Base-by-base conservation (phyloP, 257 asterid genomes). In the Thymus quinquecostatus region DNA sequence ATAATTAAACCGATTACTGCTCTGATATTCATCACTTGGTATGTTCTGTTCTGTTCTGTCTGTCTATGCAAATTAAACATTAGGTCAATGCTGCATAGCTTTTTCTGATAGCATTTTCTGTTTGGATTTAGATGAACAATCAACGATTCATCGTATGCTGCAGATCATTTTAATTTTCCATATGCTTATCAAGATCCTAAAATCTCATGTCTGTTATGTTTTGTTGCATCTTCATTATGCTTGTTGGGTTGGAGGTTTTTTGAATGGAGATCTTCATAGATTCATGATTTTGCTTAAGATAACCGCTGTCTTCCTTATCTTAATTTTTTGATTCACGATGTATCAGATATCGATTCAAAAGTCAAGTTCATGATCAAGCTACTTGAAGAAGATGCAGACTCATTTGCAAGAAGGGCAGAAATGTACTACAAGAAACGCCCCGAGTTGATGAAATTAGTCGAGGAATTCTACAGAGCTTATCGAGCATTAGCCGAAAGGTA, bases 341-440 rank as follows among this genome's bases (percentile, higher is more conserved):
- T 34, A 21, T 74, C 95, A 93, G 98, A 93, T 76, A 93, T 91
- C 86, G 98, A 92, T 73, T 81, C 83, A 41, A 90, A 90, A 76
- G 97, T 90, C 58, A 90, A 93, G 72, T 81, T 89, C 4, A 91
- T 90, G 97, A 89, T 93, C 88, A 93, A 93, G 90, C 85, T 93
- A 27, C 91, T 93, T 2, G 98, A 93, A 82, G 98, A 93, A 80
- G 97, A 93, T 72, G 98, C 97, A 0, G 98, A 93, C 83, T 93
- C 97, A 40, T 93, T 93, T 78, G 96, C 98, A 10, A 86, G 95
- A 72, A 81, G 98, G 83, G 98, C 97, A 21, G 98, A 93, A 65
- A 91, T 93, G 97, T 93, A 88, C 80, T 93, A 88, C 80, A 89
- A 91, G 83, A 93, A 87, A 83, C 81, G 97, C 62, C 97, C 98